Base-by-base conservation (phyloP, 345 rosid species). In the Limnanthes douglasii region DNA sequence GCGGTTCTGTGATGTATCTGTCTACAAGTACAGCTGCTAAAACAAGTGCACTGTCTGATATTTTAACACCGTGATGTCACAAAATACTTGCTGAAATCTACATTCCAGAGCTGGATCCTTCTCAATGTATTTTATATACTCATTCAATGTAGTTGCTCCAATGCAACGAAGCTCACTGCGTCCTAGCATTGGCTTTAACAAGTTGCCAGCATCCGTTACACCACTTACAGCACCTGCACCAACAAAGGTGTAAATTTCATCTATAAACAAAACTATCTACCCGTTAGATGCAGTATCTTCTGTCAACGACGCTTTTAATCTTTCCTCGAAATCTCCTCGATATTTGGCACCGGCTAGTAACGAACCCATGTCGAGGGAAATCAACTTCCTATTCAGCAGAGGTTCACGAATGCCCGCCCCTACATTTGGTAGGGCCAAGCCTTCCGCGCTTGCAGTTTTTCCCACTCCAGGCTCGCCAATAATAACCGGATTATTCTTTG, bases 381-480 rank as follows among this genome's bases (percentile, higher is more conserved):
- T 77, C 54, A 80, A 59, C 96, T 66, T 72, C 22, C 84, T 48
- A 29, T 82, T 73, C 48, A 60, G 30, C 45, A 82, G 50, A n/a
- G 93, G 78, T 55, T 86, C 88, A 5, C 77, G 96, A 60, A 82
- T 94, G 57, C 78, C 94, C 34, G 94, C 93, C 18, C 84, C 48
- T 24, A 82, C 79, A 48, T 78, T 86, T 42, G 84, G 62, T 36
- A 78, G 93, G 9, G 79, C 85, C 49, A 86, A 60, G 85, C 86
- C 93, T 51, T 79, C 85, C 17, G 78, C 92, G 30, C 70, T 75
- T 22, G 95, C 95, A 64, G 95, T 83, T 74, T 88, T 88, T 20
- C 97, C 84, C 15, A 86, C 94, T 54, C 93, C 93, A 50, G 93
- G 97, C 47, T 86, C 97, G 21, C 93, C 95, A 32, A 88, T 88